phyloP scores from a whole-genome alignment of 106 monocot species.

The Acanthochlamys bracteata region DNA sequence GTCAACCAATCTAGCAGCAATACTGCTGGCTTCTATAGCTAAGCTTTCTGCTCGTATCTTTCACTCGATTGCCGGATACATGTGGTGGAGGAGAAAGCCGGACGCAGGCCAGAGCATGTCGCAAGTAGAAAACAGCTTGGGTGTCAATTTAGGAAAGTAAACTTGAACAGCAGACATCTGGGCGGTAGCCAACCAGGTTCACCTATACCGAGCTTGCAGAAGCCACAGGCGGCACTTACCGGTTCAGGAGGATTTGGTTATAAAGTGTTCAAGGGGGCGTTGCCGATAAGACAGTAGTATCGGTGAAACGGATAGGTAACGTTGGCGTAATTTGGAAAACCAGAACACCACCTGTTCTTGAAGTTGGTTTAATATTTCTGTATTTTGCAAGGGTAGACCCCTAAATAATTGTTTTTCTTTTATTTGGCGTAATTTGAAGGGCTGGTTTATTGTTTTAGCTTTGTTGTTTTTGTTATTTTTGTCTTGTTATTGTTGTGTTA shows the following conservation, averaged over 20 bases:
- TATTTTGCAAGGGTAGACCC: no score
- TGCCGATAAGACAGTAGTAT: constrained; percentile 52
- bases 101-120: neutral
- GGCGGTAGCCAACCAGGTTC: constrained; percentile 45
- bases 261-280: constrained; percentile 64
- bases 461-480: no score
- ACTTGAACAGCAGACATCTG: constrained; percentile 13
- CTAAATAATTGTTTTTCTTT: no score
- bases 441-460: no score
- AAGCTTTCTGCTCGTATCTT: constrained; percentile 43
- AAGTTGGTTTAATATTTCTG: no score
- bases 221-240: constrained; percentile 39
- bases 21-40: constrained; percentile 54
- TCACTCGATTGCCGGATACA: constrained; percentile 15
- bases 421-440: no score
- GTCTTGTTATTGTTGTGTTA: no score
- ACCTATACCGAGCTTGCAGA: constrained; percentile 44
- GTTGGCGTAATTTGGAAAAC: no score
- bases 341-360: no score
- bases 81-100: constrained; percentile 27
- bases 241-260: constrained; percentile 88
- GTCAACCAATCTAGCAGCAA: constrained; percentile 17
- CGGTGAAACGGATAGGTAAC: constrained; percentile 59
- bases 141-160: constrained; percentile 13
- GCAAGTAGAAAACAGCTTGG: neutral